Evolutionary conservation across 192 early-diverging fungal species (phyloP), one percentile per base, ranked within the genome.

Genomic region (Mycoemilia scoparia): DNA sequence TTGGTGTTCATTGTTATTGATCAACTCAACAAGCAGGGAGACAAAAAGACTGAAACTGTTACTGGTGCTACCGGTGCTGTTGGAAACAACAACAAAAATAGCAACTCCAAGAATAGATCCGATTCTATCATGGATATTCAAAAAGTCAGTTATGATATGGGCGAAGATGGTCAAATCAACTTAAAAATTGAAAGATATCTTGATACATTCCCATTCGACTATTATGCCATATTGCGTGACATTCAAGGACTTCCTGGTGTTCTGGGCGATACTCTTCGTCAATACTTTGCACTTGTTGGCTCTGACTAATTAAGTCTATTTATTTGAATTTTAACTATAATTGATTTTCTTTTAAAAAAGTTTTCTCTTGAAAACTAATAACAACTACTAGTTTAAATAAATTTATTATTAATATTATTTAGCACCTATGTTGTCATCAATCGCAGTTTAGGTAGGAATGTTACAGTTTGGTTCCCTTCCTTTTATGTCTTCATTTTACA

Each of bases 191-290:
- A 69, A 22, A 57, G 74, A 29, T 98, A 95, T 53, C 69, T 98
- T 41, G 85, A 92, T 29, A 85, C 82, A 7, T 98, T 98, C 76
- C 90, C 93, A 17, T 98, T 98, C 66, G 79, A 93, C 47, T 93
- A 91, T 64, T 98, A 87, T 49, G 75, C 96, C 27, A 74, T 96
- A 12, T 51, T 96, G 36, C 76, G 74, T 42, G 75, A 96, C 49
- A 79, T 95, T 49, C 76, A 83, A 42, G 64, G 70, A 16, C 61
- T 97, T 30, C 87, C 93, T 1, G 73, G 77, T 36, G 85, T 87
- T 4, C 61, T 97, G 30, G 64, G 85, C 10, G 90, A 95, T 54
- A 82, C 85, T n/a, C 66, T 97, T 21, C 70, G 92, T 11, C 92
- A 96, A 67, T 96, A 87, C 66, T 96, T 91, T 64, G 77, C 72